These are phyloP conservation scores for Halophytophthora batemanensis DNA, from an alignment of 352 stramenopile genomes.

Conservation along the genomic window DNA sequence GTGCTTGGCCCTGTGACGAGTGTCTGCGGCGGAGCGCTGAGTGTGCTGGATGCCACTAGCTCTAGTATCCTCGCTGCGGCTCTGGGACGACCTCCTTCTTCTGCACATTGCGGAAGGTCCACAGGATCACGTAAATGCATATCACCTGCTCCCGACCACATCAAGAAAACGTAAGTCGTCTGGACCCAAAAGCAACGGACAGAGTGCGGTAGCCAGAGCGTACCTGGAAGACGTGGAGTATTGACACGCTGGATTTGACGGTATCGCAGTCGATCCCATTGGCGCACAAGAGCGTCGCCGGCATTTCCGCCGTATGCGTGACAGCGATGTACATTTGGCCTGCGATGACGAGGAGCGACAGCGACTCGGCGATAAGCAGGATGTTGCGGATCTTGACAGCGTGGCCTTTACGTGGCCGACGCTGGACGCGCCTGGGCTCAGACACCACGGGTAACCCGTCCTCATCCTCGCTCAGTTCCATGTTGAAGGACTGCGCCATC, in stretches of 20 bases:
- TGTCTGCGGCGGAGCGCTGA: too few species aligned
- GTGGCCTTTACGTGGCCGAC: slow-evolving; percentile 25
- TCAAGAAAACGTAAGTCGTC: too few species aligned
- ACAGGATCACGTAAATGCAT: slow-evolving; percentile 30
- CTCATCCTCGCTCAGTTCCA: slow-evolving; percentile 9
- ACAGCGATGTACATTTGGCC: slow-evolving; percentile 35
- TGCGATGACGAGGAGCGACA: slow-evolving; percentile 27
- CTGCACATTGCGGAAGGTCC: slow-evolving; percentile 25
- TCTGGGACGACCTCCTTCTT: slow-evolving; percentile 13
- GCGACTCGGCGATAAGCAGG: slow-evolving; percentile 39
- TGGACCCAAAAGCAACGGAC: too few species aligned
- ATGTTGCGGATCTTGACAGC: slow-evolving; percentile 44
- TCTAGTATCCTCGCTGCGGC: slow-evolving; percentile 3
- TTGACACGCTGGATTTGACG: slow-evolving; percentile 25
- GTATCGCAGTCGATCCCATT: slow-evolving; percentile 46
- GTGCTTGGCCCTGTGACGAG: too few species aligned
- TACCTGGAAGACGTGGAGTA: slow-evolving; percentile 35
- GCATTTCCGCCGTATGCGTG: slow-evolving; percentile 8
- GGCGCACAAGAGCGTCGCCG: slow-evolving; percentile 44
- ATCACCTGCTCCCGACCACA: not conserved
- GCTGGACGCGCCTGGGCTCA: slow-evolving; percentile 7
- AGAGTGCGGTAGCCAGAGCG: too few species aligned
- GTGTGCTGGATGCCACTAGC: too few species aligned
- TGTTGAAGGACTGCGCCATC: slow-evolving; percentile 5
- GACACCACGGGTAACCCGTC: slow-evolving; percentile 14